Evolutionary conservation across 495 filamentous ascomycete genomes (phyloP), one percentile per base, ranked within the genome.

Genomic region (Lichenothelia convexa): DNA sequence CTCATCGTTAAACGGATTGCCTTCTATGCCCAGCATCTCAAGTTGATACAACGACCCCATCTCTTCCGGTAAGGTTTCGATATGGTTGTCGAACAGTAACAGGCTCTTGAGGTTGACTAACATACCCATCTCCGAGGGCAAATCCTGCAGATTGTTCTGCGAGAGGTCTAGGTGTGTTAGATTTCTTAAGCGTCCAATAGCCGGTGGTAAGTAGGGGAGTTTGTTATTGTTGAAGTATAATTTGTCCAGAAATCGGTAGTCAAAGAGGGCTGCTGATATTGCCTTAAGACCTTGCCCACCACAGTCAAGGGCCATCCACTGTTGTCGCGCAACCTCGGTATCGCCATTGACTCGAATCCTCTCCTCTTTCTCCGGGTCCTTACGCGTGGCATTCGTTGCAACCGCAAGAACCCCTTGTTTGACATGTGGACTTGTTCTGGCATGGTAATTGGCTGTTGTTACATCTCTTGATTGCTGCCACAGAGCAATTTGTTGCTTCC

Each of bases 121-220:
- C 85, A 95, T 95, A 44, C 89, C 91, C 35, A 95, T 71, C 64
- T 99, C 87, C 13, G 80, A 72, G 4, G 89, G 89, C 5, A 99
- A 63, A 48, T 80, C 75, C 5, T 63, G 70, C 17, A 99, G 61
- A 13, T 84, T 67, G 48, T 99, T 99, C 52, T 77, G 68, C 0
- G 91, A 94, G 3, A 85, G 64, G 56, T 99, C 85, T 18, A 99
- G 70, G 43, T 78, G 67, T 12, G 63, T 75, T 33, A 99, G 59
- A 30, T 74, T 70, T 40, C 84, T 71, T 37, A 99, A 64, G 43
- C 73, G 64, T 17, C 89, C 84, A 53, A 99, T 80, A 5, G 73
- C 59, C 18, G 77, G 53, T 12, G 87, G 83, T 0, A 99, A 59
- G 30, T 61, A 61, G 12, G 73, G 72, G 24, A 99, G 63, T 49